Base-by-base conservation (phyloP, 2,329 filamentous ascomycete genomes). In the Fusarium albosuccineum region DNA sequence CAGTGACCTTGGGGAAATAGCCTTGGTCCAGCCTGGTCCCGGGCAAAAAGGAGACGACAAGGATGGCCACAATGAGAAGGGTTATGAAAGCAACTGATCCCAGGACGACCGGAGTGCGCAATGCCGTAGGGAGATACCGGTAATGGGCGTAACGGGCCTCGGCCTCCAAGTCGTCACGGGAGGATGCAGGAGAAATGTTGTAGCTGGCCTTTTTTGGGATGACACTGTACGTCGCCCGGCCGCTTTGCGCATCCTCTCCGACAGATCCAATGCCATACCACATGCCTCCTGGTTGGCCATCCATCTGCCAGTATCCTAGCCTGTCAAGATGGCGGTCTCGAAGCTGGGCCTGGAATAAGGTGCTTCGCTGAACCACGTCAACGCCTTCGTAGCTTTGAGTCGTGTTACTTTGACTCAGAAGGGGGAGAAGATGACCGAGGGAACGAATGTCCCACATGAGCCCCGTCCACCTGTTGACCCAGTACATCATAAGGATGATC, bases 281-380 rank as follows among this genome's bases (percentile, higher is more conserved):
- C 27, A 93, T 82, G 17, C 89, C 88, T 17, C 89, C 87, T 22
- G 78, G 74, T 5, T 86, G 85, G 57, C 88, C 88, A 16, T 89
- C 88, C 27, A 89, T 88, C 60, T 87, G 87, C 93, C 94, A 97
- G 78, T 97, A 97, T 7, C 94, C 93, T n/a, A 97, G 85, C 44
- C 91, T 86, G 70, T 95, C 89, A 6, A 86, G 81, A 66, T 87
- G 87, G 63, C 84, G 87, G 72, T 82, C 86, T 50, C 79, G 81
- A 42, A 87, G 83, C 65, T 83, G 83, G 29, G 83, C 79, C 70
- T 79, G 80, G 71, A 91, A 87, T 34, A 88, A 83, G 33, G 78
- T 73, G 48, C 83, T 82, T 14, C 79, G 81, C 8, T 79, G 78
- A 42, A 88, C 84, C 0, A 88, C 69, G n/a, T 72, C 87, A 71